Percentiles rank a stretch among this genome's conserved stretches.
Evolutionary conservation across 2,329 filamentous ascomycete species (phyloP).

Genomic region (Trichoderma gracile): DNA sequence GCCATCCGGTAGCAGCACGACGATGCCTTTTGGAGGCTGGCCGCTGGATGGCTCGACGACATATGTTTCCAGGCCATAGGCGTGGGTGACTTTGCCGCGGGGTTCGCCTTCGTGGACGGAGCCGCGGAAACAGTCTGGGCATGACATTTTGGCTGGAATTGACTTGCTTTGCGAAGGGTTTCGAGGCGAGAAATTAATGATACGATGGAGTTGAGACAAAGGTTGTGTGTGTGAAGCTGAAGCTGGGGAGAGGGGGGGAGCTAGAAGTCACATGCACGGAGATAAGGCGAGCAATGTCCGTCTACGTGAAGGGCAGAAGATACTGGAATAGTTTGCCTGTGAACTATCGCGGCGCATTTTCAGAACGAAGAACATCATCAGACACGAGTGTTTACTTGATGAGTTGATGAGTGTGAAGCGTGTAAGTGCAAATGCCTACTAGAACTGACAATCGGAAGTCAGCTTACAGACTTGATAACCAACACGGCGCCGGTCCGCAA

Average conservation of each 20-base stretch:
- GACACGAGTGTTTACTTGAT: no score
- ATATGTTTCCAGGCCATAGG: conserved; percentile 54
- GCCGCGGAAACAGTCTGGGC: conserved; percentile 50
- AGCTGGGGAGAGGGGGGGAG: background rate
- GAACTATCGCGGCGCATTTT: no score
- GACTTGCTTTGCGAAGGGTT: no score
- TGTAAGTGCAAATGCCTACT: no score
- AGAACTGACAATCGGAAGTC: no score
- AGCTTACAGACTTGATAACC: no score
- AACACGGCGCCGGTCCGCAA: no score
- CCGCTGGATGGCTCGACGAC: conserved; percentile 43
- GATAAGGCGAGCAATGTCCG: no score
- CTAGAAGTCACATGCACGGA: background rate
- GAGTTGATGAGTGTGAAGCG: no score
- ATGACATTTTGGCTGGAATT: conserved; percentile 37
- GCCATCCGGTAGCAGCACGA: conserved; percentile 57
- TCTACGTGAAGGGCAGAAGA: no score
- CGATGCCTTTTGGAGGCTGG: conserved; percentile 43
- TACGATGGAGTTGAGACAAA: background rate
- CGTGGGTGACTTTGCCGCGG: conserved; percentile 45
- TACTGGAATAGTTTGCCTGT: no score
- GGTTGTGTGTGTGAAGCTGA: background rate
- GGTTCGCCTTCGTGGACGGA: conserved; percentile 47
- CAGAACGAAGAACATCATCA: no score
- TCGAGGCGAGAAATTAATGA: background rate